Percentiles rank a stretch among this genome's conserved stretches.
These are phyloP conservation scores for Trichocladium uniseriatum DNA, from an alignment of 495 filamentous ascomycete species.

Conservation along the genomic window DNA sequence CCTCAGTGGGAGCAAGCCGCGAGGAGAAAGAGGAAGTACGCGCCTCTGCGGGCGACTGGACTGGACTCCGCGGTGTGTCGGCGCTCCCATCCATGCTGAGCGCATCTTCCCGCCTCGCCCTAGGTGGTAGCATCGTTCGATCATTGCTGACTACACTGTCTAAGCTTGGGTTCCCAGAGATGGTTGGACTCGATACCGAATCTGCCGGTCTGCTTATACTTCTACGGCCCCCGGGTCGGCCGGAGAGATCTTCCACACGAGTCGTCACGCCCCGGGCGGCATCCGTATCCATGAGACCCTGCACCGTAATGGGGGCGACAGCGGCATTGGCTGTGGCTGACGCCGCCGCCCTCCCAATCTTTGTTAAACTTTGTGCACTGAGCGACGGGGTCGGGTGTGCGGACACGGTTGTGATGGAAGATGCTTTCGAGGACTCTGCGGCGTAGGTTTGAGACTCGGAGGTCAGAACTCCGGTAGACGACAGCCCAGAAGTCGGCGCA, in stretches of 20 bases:
- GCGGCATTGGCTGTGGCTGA: conserved; percentile 18
- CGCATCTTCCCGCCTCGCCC: conserved; percentile 31
- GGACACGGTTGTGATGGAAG: conserved; percentile 44
- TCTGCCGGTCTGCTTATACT: conserved; percentile 33
- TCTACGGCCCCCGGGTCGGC: conserved; percentile 20
- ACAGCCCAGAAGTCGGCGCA: conserved; percentile 26
- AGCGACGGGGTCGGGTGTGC: conserved; percentile 46
- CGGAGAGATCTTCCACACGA: conserved; percentile 30
- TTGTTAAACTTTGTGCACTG: conserved; percentile 39
- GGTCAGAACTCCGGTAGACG: conserved; percentile 28
- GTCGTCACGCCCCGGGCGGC: conserved; percentile 28
- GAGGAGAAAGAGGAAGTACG: conserved; percentile 22
- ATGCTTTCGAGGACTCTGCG: conserved; percentile 44
- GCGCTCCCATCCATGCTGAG: conserved; percentile 33
- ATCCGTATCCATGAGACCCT: conserved; percentile 42
- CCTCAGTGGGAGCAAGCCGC: conserved; percentile 13
- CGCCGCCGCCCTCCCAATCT: conserved; percentile 34
- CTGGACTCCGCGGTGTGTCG: conserved; percentile 34
- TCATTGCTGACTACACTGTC: conserved; percentile 28
- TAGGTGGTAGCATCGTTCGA: conserved; percentile 25
- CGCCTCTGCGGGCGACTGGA: conserved; percentile 28
- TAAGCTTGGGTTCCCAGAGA: conserved; percentile 29
- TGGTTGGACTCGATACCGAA: conserved; percentile 11
- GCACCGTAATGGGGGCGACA: conserved; percentile 49
- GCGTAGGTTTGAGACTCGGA: conserved; percentile 29